Evolutionary conservation across 108 stramenopile genomes (phyloP).

Genomic region (Discostella stelligeroides): DNA sequence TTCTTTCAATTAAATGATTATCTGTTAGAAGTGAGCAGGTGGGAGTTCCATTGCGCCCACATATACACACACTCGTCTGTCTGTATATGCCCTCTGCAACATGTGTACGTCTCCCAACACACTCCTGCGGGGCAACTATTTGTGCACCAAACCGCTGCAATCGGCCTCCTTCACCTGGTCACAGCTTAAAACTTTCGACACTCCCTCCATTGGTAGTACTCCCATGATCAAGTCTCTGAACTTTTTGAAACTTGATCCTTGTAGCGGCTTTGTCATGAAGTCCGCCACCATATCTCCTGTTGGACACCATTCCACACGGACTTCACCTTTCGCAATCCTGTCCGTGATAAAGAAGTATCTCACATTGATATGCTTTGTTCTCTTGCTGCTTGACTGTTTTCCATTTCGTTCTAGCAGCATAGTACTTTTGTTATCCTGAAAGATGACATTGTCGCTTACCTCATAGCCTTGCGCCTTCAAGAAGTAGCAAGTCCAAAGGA

Average conservation of each 20-base stretch:
- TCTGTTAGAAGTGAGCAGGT: too few relatives aligned
- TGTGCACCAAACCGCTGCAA: too few relatives aligned
- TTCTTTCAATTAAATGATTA: too few relatives aligned
- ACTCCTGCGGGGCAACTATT: too few relatives aligned
- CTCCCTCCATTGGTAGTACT: not conserved
- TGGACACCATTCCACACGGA: conserved; percentile 46
- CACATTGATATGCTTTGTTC: conserved; percentile 35
- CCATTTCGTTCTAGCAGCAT: conserved; percentile 23
- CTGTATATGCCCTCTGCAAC: too few relatives aligned
- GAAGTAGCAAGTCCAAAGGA: conserved; percentile 44
- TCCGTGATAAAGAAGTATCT: conserved; percentile 65
- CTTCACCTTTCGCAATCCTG: conserved; percentile 23
- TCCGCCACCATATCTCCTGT: conserved; percentile 61
- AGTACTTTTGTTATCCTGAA: conserved; percentile 36
- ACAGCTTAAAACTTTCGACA: not conserved
- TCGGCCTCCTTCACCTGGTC: not conserved
- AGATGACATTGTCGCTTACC: conserved; percentile 15
- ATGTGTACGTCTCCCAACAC: too few relatives aligned
- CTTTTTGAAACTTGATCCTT: conserved; percentile 42
- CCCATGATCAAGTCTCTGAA: conserved; percentile 47
- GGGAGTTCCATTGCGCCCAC: too few relatives aligned
- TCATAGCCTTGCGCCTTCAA: conserved; percentile 24
- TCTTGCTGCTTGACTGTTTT: not conserved
- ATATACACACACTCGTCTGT: too few relatives aligned
- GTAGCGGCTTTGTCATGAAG: conserved; percentile 60